Base-by-base conservation (phyloP, 176 grass and related monocot genomes). In the Bromus sterilis region DNA sequence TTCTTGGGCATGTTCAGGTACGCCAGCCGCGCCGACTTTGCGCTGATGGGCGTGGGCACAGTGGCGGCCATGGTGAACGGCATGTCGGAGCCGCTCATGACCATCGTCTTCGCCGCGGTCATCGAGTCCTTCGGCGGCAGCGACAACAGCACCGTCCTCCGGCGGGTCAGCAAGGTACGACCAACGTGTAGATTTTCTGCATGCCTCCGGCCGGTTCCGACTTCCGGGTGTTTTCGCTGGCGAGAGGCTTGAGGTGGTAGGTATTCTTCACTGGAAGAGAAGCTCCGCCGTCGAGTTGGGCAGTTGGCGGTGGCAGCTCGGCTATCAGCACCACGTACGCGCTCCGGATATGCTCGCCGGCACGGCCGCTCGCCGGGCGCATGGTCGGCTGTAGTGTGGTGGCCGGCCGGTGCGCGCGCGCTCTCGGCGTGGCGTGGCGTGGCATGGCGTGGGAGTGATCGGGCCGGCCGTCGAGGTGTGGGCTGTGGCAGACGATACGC, bases 31-130 rank as follows among this genome's bases (percentile, higher is more conserved):
- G 9, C 29, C 11, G 92, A 94, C 43, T 20, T 65, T 3, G 57
- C 40, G 41, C 80, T 94, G 31, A 87, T 91, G 86, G 76, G 28
- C 1, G 32, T 94, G 3, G 92, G 92, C 51, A 71, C 80, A 51
- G 60, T 28, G 61, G 89, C 79, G 36, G 89, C 92, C 29, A 67
- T 87, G 66, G 92, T 77, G 23, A 94, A 89, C 61, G 92, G 92
- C 57, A 55, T 89, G 64, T 43, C 80, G 28, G 69, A 89, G 76
- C 92, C 89, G 49, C 24, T 91, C 60, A 91, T 79, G 92, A 86
- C 92, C 2, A 36, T 91, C 66, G 42, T 94, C 40, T 89, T 94
- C 78, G 24, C 86, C 0, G 39, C 71, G 14, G 65, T 89, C 48
- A 64, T 91, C 78, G 80, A 94, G 25, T 33, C 80, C 48, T 94